These are phyloP conservation scores for Gossypium rotundifolium DNA, from an alignment of 345 rosid genomes.

Conservation along the genomic window DNA sequence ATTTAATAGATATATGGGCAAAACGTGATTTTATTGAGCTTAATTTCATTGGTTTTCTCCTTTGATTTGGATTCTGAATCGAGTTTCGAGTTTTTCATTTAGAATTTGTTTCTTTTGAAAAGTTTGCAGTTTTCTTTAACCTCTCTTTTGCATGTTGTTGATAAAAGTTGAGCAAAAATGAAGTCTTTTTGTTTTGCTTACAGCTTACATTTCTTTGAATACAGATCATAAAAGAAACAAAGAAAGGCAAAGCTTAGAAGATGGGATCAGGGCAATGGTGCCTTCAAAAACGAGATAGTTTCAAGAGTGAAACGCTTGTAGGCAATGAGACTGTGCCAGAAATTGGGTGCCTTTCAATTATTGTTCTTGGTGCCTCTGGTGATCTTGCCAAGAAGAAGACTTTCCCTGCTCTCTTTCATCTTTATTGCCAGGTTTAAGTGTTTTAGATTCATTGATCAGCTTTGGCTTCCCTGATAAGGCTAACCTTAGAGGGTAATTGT, in stretches of 20 bases:
- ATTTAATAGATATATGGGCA: neutral
- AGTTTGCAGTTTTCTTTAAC: no score
- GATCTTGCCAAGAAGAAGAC: slow-evolving; percentile 99
- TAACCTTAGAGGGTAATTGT: slow-evolving; percentile 1
- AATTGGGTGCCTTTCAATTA: slow-evolving; percentile 79
- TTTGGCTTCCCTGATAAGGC: neutral
- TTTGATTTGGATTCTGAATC: neutral
- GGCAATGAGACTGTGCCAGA: slow-evolving; percentile 38
- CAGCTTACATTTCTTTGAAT: neutral
- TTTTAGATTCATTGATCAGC: neutral
- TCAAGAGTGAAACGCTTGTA: slow-evolving; percentile 29
- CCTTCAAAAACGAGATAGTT: slow-evolving; percentile 46
- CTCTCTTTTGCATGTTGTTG: no score
- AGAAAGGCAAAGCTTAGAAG: slow-evolving; percentile 3
- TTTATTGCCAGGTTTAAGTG: slow-evolving; percentile 64
- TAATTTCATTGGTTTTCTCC: neutral
- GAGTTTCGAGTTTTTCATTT: neutral
- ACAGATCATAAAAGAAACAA: neutral
- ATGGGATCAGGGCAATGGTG: slow-evolving; percentile 54
- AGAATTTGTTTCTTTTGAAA: no score
- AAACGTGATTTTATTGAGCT: neutral
- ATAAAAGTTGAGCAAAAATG: no score
- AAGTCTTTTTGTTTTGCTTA: neutral
- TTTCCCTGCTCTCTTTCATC: slow-evolving; percentile 88
- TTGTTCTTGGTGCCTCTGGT: slow-evolving; percentile 94